A percentile compares a stretch with the other conserved stretches of the same genome.
phyloP scores from a whole-genome alignment of 805 yeast genomes.

The Suhomyces tanzawaensis region DNA sequence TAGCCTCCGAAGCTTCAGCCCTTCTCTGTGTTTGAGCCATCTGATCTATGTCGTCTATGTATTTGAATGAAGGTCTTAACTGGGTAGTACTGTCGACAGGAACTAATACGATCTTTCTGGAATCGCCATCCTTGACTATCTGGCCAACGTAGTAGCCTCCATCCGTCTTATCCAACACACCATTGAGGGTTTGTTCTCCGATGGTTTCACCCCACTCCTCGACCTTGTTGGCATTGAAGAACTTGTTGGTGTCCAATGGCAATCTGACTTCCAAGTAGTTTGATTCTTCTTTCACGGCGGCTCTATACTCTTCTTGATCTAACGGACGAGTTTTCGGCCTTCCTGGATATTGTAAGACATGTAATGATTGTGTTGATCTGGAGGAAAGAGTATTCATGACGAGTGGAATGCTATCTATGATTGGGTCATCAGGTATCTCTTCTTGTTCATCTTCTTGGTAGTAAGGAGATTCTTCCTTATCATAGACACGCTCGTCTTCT shows the following conservation, averaged over 20 bases:
- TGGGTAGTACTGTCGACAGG: slow-evolving; percentile 72
- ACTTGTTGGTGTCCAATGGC: slow-evolving; percentile 66
- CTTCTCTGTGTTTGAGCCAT: slow-evolving; percentile 39
- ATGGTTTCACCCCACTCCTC: slow-evolving; percentile 63
- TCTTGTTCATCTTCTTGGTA: slow-evolving; percentile 14
- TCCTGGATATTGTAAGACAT: slow-evolving; percentile 44
- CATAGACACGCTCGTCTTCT: slow-evolving; percentile 18
- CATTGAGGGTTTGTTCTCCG: slow-evolving; percentile 61
- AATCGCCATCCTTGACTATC: slow-evolving; percentile 19
- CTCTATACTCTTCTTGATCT: slow-evolving; percentile 30
- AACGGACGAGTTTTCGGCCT: slow-evolving; percentile 45
- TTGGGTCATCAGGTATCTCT: slow-evolving; percentile 32
- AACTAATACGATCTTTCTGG: slow-evolving; percentile 53
- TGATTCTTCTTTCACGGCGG: slow-evolving; percentile 60
- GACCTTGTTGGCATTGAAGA: slow-evolving; percentile 63
- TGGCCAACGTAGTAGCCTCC: slow-evolving; percentile 45
- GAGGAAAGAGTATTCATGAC: slow-evolving; percentile 24
- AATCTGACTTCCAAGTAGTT: slow-evolving; percentile 70
- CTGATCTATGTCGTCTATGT: slow-evolving; percentile 62
- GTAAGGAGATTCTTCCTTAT: slow-evolving; percentile 7
- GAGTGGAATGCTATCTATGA: slow-evolving; percentile 39
- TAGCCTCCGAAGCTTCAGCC: slow-evolving; percentile 36
- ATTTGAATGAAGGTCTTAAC: slow-evolving; percentile 75
- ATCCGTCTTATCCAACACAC: slow-evolving; percentile 57
- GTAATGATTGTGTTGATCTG: slow-evolving; percentile 27